Percentiles rank a stretch among this genome's conserved stretches.
phyloP scores from a whole-genome alignment of 1,284 basidiomycete genomes.

The Pholiota adiposa region DNA sequence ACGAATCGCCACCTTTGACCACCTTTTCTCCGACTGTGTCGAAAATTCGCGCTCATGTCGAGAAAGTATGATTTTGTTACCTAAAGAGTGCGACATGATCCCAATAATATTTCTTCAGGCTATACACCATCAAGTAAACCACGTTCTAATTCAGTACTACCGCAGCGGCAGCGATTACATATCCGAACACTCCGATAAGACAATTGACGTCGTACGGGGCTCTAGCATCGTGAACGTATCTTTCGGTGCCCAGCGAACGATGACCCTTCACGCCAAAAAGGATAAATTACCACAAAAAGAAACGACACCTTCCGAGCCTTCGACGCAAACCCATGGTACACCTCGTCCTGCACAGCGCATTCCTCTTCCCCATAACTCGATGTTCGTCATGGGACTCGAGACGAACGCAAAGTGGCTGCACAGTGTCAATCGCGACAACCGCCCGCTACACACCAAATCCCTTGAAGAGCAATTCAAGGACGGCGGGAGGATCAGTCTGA shows the following conservation, averaged over 20 bases:
- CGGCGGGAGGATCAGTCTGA: constrained; percentile 76
- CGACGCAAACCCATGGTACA: constrained; percentile 15
- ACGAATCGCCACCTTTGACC: constrained; percentile 67
- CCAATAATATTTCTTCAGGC: constrained; percentile 24
- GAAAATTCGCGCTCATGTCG: constrained; percentile 62
- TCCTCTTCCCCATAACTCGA: constrained; percentile 74
- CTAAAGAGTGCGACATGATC: not conserved
- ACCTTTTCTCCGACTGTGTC: constrained; percentile 70
- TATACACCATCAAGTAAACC: constrained; percentile 66
- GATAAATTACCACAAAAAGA: constrained; percentile 32
- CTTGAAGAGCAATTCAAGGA: constrained; percentile 52
- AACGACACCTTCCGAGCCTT: not conserved
- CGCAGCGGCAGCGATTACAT: constrained; percentile 78
- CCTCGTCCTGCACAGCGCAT: constrained; percentile 59
- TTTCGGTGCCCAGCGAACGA: constrained; percentile 70
- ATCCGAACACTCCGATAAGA: constrained; percentile 83
- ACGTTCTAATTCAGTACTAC: constrained; percentile 79
- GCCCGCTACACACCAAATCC: constrained; percentile 53
- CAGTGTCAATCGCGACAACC: constrained; percentile 72
- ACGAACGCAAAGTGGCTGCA: constrained; percentile 77
- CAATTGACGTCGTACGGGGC: constrained; percentile 71
- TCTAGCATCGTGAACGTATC: constrained; percentile 79
- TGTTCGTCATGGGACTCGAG: constrained; percentile 73
- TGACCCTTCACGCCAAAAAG: constrained; percentile 71
- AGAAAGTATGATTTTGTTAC: constrained; percentile 36